Base-by-base conservation (phyloP, 495 filamentous ascomycete genomes). In the Xylaria telfairii region DNA sequence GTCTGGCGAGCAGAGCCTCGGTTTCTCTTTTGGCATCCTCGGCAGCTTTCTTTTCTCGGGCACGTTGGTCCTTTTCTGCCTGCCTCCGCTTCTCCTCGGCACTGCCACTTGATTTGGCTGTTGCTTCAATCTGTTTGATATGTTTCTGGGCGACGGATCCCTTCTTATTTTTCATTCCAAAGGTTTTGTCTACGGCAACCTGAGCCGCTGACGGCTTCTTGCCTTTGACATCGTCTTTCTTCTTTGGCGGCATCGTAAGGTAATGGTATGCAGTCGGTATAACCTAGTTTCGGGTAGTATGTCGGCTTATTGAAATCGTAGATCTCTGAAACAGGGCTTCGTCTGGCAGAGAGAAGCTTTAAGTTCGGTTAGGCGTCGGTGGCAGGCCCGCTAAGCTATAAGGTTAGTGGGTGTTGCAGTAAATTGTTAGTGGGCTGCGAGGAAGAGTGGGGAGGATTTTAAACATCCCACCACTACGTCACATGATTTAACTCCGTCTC, bases 121-220 rank as follows among this genome's bases (percentile, higher is more conserved):
- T 90, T 46, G 89, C 87, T 74, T 91, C 82, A 71, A 99, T 83
- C 74, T 92, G 91, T 67, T 91, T 91, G 70, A 99, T 98, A 70
- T 92, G 88, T 77, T 91, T 96, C 85, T 97, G 93, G 69, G 93
- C 94, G 57, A 87, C 90, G 62, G 88, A 90, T 72, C 96, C 96
- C 89, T 97, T 98, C 90, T 99, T 98, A 79, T 99, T 99, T 86
- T 99, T 99, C 95, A 99, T 97, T 74, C 96, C 96, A 87, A 99
- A 99, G 65, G 96, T 97, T 87, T 96, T 96, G 86, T 99, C 96
- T 66, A 95, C 93, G 70, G 93, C 91, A 17, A 84, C 70, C 80
- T 94, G 94, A 54, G 85, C 77, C 62, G 87, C 81, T 47, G 89
- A 86, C 73, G 90, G 85, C 89, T 95, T 93, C 84, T 85, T 86